Base-by-base conservation (phyloP, 1,284 basidiomycete genomes). In the Sparassis latifolia region DNA sequence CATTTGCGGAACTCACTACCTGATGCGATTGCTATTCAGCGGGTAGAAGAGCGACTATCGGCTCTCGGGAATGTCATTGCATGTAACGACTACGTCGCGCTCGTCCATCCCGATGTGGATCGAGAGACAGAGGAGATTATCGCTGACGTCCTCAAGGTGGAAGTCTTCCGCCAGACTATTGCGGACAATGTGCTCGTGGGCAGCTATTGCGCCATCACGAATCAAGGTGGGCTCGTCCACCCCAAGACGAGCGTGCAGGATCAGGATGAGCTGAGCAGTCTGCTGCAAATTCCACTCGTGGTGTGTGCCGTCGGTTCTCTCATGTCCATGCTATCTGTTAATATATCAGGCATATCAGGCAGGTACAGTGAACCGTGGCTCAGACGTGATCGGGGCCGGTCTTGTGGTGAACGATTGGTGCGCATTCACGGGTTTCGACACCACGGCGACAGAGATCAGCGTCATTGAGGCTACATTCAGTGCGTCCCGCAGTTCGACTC, bases 81-180 rank as follows among this genome's bases (percentile, higher is more conserved):
- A 12, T 97, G 92, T 73, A 99, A 99, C 69, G 96, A 98, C 76
- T 90, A 97, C 64, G 94, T 97, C 57, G 94, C 94, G 5, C 85
- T 97, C 59, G 94, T 97, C 27, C 94, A 97, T 70, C 97, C 97
- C 10, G 97, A 99, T 62, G 78, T 99, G 55, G 96, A 99, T 73
- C 82, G 96, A 52, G 97, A 99, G 73, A 99, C 97, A 5, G 97
- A 99, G 67, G 97, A 99, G 71, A 99, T 99, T 71, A 97, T 99
- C 68, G 96, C 97, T 46, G 97, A 99, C 69, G 93, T 97, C 9
- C 81, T 99, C 59, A 97, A 98, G 71, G 97, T 99, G 54, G 97
- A 99, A 70, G 97, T 99, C 3, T 99, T 99, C 77, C 79, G 96
- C 48, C 96, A 99, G 70, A 99, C 95, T 9, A 80, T 99, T 57